Conservation (phyloP, 2,329 filamentous ascomycete species). For the Clonostachys chloroleuca region DNA sequence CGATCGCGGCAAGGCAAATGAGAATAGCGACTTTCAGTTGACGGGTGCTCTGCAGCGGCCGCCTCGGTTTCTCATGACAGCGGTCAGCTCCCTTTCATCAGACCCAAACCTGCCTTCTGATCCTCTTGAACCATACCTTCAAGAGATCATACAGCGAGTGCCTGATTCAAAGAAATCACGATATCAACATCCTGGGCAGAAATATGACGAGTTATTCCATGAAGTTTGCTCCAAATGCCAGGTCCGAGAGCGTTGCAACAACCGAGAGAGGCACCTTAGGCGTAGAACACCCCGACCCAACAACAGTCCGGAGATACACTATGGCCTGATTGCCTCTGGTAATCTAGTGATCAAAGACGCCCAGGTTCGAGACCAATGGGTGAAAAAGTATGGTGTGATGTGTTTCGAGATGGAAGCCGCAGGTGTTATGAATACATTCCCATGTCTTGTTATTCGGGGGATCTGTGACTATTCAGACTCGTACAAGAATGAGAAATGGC, state of each 20-base stretch:
- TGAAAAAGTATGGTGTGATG: slow-evolving; percentile 11
- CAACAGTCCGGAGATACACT: slow-evolving; percentile 2
- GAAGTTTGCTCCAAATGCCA: too few relatives aligned
- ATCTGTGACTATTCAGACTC: slow-evolving; percentile 28
- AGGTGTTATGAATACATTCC: slow-evolving; percentile 13
- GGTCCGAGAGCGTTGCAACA: too few relatives aligned
- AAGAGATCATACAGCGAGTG: not conserved
- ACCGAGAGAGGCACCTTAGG: not conserved
- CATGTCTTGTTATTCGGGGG: slow-evolving; percentile 23
- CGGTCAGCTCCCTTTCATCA: not conserved
- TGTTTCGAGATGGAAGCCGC: slow-evolving; percentile 17
- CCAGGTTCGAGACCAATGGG: slow-evolving; percentile 2
- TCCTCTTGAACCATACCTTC: not conserved
- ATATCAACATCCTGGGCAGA: not conserved
- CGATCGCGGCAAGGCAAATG: slow-evolving; percentile 1
- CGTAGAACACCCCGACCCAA: not conserved
- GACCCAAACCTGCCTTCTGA: not conserved
- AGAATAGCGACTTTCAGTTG: not conserved
- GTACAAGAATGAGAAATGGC: slow-evolving; percentile 25
- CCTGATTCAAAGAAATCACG: not conserved
- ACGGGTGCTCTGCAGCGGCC: slow-evolving; percentile 1
- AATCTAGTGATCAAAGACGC: slow-evolving; percentile 1
- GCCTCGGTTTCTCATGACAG: not conserved
- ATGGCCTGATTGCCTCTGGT: slow-evolving; percentile 4
- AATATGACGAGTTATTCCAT: not conserved